Evolutionary conservation across 495 filamentous ascomycete species (phyloP).

Genomic region (Penicillium mononematosum): DNA sequence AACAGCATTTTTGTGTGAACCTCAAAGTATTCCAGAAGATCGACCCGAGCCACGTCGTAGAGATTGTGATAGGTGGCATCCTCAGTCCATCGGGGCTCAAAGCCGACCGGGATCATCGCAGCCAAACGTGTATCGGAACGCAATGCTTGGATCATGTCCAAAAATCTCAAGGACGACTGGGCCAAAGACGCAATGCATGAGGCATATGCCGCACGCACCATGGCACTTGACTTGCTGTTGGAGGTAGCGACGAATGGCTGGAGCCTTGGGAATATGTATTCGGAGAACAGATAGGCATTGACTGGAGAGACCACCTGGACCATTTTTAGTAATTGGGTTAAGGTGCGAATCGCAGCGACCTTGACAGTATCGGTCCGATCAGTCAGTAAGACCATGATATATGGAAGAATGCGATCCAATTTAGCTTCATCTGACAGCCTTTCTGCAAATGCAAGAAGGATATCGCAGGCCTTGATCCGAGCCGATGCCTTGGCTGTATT

Average conservation of each 20-base stretch:
- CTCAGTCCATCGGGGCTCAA: slow-evolving; percentile 59
- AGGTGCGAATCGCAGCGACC: slow-evolving; percentile 75
- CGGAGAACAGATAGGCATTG: slow-evolving; percentile 92
- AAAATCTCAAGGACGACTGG: slow-evolving; percentile 78
- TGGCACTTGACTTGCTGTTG: slow-evolving; percentile 57
- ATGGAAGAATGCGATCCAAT: slow-evolving; percentile 89
- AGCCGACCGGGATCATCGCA: slow-evolving; percentile 68
- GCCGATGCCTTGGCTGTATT: slow-evolving; percentile 86
- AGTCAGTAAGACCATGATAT: slow-evolving; percentile 74
- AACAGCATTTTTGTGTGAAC: slow-evolving; percentile 83
- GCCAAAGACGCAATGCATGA: slow-evolving; percentile 89
- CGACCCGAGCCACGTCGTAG: slow-evolving; percentile 76
- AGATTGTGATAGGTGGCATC: slow-evolving; percentile 74
- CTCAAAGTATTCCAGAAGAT: slow-evolving; percentile 79
- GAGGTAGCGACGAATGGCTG: slow-evolving; percentile 62
- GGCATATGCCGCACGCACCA: slow-evolving; percentile 87
- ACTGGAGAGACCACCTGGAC: slow-evolving; percentile 87
- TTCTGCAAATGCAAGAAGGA: slow-evolving; percentile 90
- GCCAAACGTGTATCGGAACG: slow-evolving; percentile 80
- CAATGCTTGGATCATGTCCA: slow-evolving; percentile 88
- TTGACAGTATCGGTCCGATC: slow-evolving; percentile 82
- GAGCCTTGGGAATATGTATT: slow-evolving; percentile 87
- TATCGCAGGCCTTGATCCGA: slow-evolving; percentile 85
- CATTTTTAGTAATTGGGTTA: slow-evolving; percentile 85
- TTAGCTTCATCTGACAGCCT: slow-evolving; percentile 94